Evolutionary conservation across 2,329 filamentous ascomycete genomes (phyloP).

Genomic region (Diaporthe amygdali): DNA sequence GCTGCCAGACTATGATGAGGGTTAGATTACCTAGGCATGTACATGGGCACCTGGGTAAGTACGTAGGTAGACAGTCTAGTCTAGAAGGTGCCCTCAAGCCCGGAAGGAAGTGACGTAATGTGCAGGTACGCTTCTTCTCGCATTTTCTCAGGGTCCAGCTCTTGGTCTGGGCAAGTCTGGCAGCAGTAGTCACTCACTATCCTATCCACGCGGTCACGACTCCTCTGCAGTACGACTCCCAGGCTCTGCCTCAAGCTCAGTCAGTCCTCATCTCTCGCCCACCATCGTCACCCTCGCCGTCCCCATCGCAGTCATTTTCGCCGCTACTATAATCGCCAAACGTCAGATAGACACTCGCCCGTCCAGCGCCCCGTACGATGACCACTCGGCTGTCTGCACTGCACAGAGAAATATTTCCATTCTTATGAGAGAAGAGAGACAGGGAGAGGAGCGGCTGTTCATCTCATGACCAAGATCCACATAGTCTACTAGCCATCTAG

Average conservation of each 20-base stretch:
- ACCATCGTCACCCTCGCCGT: neutral
- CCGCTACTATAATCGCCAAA: neutral
- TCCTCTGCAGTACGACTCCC: neutral
- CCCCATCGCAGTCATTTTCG: neutral
- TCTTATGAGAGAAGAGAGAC: neutral
- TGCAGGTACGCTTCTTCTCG: neutral
- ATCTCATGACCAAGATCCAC: neutral
- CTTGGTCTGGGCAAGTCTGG: neutral
- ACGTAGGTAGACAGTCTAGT: neutral
- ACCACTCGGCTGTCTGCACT: neutral
- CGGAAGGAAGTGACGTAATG: constrained; percentile 4
- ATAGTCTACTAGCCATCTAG: neutral
- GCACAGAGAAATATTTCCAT: neutral
- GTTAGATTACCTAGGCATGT: too few species aligned
- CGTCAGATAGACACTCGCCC: neutral
- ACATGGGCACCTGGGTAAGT: too few species aligned
- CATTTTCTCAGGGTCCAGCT: neutral
- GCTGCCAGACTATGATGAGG: too few species aligned
- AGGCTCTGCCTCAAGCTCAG: neutral
- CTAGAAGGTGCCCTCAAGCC: neutral
- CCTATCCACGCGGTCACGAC: too few species aligned
- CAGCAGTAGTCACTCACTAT: too few species aligned
- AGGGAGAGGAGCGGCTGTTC: neutral
- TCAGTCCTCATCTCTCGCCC: neutral
- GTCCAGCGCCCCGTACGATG: neutral